Evolutionary conservation across 108 stramenopile species (phyloP), one percentile per base, ranked within the genome.

Genomic region (Cyclotella choctawhatcheeana): DNA sequence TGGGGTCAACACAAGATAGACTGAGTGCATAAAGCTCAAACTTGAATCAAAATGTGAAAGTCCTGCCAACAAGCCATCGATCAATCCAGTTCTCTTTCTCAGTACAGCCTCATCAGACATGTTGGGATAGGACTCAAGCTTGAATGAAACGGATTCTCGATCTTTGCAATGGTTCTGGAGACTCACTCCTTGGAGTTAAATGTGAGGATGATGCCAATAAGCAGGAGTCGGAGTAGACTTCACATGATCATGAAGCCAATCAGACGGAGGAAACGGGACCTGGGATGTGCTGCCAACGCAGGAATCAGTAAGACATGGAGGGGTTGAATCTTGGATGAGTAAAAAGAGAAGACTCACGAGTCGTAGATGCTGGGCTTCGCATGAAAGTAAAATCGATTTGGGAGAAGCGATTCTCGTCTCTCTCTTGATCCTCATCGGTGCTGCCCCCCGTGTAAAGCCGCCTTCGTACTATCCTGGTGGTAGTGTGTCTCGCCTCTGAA

Each of bases 41-140:
- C 47, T 40, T n/a, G 47, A 48, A 48, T 48, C 16, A 48, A 48
- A 10, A n/a, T 4, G 16, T 48, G 8, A n/a, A 48, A 4, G 37
- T 10, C 16, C 47, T n/a, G 47, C 47, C 47, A 48, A 48, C 18
- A n/a, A 48, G 16, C 47, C 47, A n/a, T 48, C 47, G 47, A 48
- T n/a, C 4, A 48, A 48, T 40, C 8, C 37, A 40, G 12, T 40
- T 10, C 37, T 12, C 12, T 10, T 40, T 40, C 6, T 40, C 37
- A 6, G 37, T 40, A 6, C 12, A 12, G 12, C 4, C n/a, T 48
- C 16, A n/a, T n/a, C n/a, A n/a, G 47, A 48, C 47, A 48, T 48
- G n/a, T n/a, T 48, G 47, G 4, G 16, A 48, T 4, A 48, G 47
- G 37, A 40, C 37, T 40, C 37, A 40, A 40, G 8, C 37, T 40